Conservation (phyloP, 1,139 yeast genomes). For the Kurtzmaniella quercitrusa region DNA sequence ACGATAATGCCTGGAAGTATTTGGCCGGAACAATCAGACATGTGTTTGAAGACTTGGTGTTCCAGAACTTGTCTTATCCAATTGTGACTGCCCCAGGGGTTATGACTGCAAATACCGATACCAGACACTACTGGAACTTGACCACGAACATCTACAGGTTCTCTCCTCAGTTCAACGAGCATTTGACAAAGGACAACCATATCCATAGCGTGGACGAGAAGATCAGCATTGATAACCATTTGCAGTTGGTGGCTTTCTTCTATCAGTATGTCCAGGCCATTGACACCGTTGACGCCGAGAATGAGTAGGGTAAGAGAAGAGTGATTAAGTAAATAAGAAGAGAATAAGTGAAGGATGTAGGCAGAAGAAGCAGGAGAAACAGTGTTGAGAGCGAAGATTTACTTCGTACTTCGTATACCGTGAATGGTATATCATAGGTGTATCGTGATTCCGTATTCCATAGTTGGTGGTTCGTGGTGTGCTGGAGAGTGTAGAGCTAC, state of each 20-base stretch:
- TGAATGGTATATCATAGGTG: too few species aligned
- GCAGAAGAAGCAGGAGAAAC: too few species aligned
- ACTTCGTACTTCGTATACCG: too few species aligned
- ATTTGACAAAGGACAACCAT: slow-evolving; percentile 10
- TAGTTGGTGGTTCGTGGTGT: too few species aligned
- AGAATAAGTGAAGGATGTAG: too few species aligned
- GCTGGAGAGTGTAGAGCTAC: too few species aligned
- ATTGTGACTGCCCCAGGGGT: slow-evolving; percentile 52
- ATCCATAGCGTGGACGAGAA: slow-evolving; percentile 11
- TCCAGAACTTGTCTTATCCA: slow-evolving; percentile 20
- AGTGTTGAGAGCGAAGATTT: too few species aligned
- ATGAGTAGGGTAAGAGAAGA: not conserved
- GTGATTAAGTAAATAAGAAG: too few species aligned
- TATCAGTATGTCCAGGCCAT: slow-evolving; percentile 8
- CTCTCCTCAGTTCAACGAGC: slow-evolving; percentile 20
- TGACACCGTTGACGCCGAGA: slow-evolving; percentile 3
- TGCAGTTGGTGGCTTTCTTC: slow-evolving; percentile 11
- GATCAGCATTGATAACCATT: slow-evolving; percentile 8
- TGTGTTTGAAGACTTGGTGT: slow-evolving; percentile 24
- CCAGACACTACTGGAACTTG: slow-evolving; percentile 62
- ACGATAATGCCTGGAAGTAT: slow-evolving; percentile 20
- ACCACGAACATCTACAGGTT: slow-evolving; percentile 60
- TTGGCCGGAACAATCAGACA: slow-evolving; percentile 25
- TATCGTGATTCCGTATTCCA: too few species aligned
- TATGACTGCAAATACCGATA: slow-evolving; percentile 71